phyloP scores from a whole-genome alignment of 495 filamentous ascomycete species.

The Corynascus novoguineensis region DNA sequence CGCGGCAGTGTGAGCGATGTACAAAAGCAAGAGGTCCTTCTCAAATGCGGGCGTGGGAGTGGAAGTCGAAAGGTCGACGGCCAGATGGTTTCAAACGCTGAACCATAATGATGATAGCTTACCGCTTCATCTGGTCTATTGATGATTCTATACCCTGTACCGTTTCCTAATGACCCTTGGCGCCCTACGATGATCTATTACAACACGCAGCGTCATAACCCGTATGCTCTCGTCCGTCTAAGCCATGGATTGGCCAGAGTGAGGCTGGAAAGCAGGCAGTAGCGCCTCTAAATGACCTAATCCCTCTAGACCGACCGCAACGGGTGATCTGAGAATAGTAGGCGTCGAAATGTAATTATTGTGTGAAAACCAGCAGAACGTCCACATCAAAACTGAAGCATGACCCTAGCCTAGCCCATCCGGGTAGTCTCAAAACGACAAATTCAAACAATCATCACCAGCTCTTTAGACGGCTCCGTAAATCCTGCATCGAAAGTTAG shows the following conservation, averaged over 20 bases:
- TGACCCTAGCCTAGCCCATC: not conserved
- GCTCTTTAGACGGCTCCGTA: constrained; percentile 1
- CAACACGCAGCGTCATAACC: constrained; percentile 5
- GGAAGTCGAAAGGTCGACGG: not conserved
- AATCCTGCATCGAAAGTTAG: not conserved
- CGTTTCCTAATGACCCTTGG: not conserved
- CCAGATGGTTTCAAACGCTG: not conserved
- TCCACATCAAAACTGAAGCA: not conserved
- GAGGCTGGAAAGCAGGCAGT: constrained; percentile 1
- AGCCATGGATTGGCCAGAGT: not conserved
- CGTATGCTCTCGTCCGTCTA: constrained; percentile 4
- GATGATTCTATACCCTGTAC: not conserved
- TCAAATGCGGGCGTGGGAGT: too few relatives aligned
- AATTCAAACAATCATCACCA: constrained; percentile 1
- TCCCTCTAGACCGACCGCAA: not conserved
- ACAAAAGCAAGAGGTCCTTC: not conserved
- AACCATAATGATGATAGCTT: not conserved
- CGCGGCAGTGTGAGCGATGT: too few relatives aligned
- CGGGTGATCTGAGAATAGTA: not conserved
- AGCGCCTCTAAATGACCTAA: constrained; percentile 8
- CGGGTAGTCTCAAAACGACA: not conserved
- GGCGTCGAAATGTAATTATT: not conserved
- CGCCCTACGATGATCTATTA: constrained; percentile 10
- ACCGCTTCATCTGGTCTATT: constrained; percentile 3
- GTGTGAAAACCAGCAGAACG: not conserved